phyloP scores from a whole-genome alignment of 345 rosid genomes.

The Citrus glauca region DNA sequence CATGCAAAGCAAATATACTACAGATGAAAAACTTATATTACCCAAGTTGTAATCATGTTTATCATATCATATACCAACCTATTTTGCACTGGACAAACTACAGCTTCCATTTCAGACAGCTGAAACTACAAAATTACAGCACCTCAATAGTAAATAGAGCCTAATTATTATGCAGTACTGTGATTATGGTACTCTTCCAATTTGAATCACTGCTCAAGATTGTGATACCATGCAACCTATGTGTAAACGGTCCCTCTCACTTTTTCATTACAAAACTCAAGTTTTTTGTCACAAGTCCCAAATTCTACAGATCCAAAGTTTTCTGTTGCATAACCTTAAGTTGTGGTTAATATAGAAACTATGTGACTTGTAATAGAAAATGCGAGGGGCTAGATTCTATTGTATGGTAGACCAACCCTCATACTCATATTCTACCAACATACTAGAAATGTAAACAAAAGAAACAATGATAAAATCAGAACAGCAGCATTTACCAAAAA shows the following conservation, averaged over 20 bases:
- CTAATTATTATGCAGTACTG: neutral
- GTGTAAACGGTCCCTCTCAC: neutral
- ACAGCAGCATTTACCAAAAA: neutral
- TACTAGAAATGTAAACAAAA: neutral
- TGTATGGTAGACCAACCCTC: neutral
- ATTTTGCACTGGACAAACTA: too few species aligned
- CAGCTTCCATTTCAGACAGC: too few species aligned
- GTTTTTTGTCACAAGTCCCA: neutral
- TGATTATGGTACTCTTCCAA: neutral
- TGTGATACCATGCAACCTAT: neutral
- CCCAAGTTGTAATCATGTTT: too few species aligned
- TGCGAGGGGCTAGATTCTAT: too few species aligned
- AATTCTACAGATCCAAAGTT: neutral
- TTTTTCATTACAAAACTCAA: neutral
- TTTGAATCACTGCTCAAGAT: neutral
- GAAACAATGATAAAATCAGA: neutral
- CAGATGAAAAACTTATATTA: too few species aligned
- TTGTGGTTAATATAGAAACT: neutral
- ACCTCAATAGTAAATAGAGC: too few species aligned
- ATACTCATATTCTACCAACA: neutral
- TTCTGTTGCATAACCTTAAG: neutral
- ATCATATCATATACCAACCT: too few species aligned
- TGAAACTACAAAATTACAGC: too few species aligned
- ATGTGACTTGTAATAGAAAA: neutral
- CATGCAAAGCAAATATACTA: too few species aligned